Evolutionary conservation across 2,329 filamentous ascomycete species (phyloP), one percentile per base, ranked within the genome.

Genomic region (Anisogramma anomala): DNA sequence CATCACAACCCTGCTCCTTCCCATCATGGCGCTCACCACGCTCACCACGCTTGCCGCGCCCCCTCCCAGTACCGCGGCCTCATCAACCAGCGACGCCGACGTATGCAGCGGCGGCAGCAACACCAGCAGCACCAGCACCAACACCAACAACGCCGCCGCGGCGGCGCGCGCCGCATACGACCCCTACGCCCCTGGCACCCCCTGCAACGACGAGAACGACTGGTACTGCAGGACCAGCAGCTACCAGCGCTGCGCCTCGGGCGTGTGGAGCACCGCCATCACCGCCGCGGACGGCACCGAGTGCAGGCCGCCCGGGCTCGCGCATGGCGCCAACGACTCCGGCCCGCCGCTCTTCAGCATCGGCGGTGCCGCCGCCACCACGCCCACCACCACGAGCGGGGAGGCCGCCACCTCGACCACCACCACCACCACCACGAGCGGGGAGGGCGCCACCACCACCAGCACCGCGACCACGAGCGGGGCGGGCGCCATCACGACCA

Each of bases 221-320:
- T 74, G 70, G 70, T 70, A 72, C 54, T 74, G 71, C 58, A 65
- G 73, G 58, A 60, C 58, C 1, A 55, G 49, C 15, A 60, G 57
- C 25, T 74, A 66, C 57, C 70, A 74, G 54, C 63, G 69, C 20
- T 74, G 70, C 50, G 67, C 65, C 3, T 53, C 58, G 8, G 68
- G 69, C 2, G 52, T 43, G 9, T 74, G 69, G 70, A 68, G 62
- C 46, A 54, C 46, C 1, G 58, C 61, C n/a, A 58, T 70, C 54
- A 45, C 60, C 27, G 63, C 62, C 43, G 61, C 69, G 0, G 52
- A 54, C 4, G 68, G 68, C 4, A 72, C 69, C 2, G 52, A 52
- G n/a, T 73, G 69, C 48, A 32, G 23, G 38, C 69, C 69, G 0
- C 49, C 52, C 1, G 68, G 69, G 2, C 53, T 65, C 34, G 63